phyloP scores from a whole-genome alignment of 2,329 filamentous ascomycete species.

The Curvularia eragrostidis region DNA sequence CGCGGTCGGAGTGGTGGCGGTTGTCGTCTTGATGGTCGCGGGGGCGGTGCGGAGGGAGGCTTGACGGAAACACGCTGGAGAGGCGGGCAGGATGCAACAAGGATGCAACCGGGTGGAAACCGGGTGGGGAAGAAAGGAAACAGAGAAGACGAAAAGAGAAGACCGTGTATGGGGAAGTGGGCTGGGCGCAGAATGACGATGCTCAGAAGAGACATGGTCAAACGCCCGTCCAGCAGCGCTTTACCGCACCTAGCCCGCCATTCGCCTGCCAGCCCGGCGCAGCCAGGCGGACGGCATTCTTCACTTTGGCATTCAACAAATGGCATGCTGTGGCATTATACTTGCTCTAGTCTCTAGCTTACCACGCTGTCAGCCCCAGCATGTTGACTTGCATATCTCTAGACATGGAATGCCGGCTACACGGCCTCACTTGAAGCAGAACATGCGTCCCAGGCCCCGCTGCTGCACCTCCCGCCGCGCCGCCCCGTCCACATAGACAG shows the following conservation, averaged over 20 bases:
- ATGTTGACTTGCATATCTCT: conserved; percentile 41
- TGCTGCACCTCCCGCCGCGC: conserved; percentile 52
- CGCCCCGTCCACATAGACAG: conserved; percentile 54
- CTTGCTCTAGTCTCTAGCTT: conserved; percentile 11
- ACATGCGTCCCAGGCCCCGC: conserved; percentile 49
- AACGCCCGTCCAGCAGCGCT: conserved; percentile 7
- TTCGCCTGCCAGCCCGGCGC: conserved; percentile 1
- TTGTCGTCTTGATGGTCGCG: not conserved
- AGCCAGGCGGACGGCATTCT: not conserved
- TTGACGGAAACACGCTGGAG: not conserved
- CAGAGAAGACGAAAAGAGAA: conserved; percentile 5
- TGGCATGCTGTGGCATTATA: not conserved
- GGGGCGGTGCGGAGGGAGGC: not conserved
- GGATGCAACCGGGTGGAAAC: not conserved
- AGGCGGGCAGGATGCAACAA: not conserved
- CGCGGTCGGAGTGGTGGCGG: not conserved
- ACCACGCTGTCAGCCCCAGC: conserved; percentile 30
- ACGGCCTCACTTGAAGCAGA: conserved; percentile 33
- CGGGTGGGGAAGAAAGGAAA: not conserved
- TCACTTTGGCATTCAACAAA: not conserved
- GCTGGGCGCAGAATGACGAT: conserved; percentile 14
- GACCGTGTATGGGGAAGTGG: conserved; percentile 10
- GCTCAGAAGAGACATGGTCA: conserved; percentile 11
- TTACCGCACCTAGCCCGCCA: conserved; percentile 1
- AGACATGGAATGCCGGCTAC: conserved; percentile 18